Percentiles rank a stretch among this genome's conserved stretches.
phyloP scores from a whole-genome alignment of 768 basidiomycete genomes.

The Lactarius quietus region DNA sequence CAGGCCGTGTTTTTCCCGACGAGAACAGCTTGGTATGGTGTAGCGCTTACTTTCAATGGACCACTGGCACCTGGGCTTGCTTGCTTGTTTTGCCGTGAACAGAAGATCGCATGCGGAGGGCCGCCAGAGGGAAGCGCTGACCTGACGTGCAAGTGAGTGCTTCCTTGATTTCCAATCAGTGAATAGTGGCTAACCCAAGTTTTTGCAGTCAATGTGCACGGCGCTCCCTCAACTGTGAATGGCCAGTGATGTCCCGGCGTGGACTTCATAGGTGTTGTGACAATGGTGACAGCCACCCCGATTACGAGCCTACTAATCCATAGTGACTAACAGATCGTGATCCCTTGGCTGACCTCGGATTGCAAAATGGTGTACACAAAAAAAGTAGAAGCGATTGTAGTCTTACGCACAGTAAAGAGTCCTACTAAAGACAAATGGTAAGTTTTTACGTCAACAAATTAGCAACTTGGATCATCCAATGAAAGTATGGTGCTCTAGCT shows the following conservation, averaged over 20 bases:
- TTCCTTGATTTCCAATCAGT: neutral
- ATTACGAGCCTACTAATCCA: no score
- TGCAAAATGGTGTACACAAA: no score
- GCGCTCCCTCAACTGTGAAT: constrained; percentile 25
- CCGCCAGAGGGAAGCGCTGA: constrained; percentile 21
- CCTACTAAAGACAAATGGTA: no score
- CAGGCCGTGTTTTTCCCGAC: constrained; percentile 94
- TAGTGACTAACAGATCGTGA: no score
- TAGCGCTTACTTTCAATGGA: constrained; percentile 78
- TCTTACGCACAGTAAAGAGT: no score
- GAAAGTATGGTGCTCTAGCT: no score
- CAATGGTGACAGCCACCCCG: constrained; percentile 6
- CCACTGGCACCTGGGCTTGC: no score
- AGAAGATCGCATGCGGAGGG: constrained; percentile 40
- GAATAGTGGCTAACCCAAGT: constrained; percentile 1
- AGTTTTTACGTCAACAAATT: no score
- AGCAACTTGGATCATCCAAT: no score
- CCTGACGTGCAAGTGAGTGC: constrained; percentile 25
- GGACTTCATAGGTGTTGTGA: constrained; percentile 25
- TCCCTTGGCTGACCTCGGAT: no score
- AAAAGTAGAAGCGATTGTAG: no score
- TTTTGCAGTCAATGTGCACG: constrained; percentile 25
- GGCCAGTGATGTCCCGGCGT: constrained; percentile 24
- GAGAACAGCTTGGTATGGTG: constrained; percentile 86
- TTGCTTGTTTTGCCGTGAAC: constrained; percentile 41